Percentiles rank a stretch among this genome's conserved stretches.
Evolutionary conservation across 352 stramenopile species (phyloP).

Genomic region (Phytophthora aleatoria): DNA sequence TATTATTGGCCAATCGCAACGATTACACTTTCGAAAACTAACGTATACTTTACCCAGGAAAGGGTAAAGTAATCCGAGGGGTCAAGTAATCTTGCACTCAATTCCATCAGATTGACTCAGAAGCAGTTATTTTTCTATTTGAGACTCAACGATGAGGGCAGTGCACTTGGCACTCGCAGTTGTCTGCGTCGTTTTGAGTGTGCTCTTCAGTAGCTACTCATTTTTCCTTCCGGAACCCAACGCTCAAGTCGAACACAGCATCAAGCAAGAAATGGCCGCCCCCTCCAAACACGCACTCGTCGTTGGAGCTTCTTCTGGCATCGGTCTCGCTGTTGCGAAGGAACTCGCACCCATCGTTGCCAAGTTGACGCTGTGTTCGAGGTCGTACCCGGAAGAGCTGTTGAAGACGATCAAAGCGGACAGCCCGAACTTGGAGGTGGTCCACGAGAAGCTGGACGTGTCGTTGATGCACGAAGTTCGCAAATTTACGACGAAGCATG

Average conservation of each 20-base stretch:
- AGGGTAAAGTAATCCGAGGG: conserved; percentile 1
- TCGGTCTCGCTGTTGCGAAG: conserved; percentile 23
- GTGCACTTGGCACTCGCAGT: conserved; percentile 5
- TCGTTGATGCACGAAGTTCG: conserved; percentile 20
- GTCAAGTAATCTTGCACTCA: conserved; percentile 12
- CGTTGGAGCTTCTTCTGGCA: conserved; percentile 30
- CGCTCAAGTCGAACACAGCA: conserved; percentile 18
- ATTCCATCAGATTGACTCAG: conserved; percentile 1
- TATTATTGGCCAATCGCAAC: neutral
- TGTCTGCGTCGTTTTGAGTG: conserved; percentile 6
- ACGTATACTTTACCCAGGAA: neutral
- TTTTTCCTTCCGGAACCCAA: conserved; percentile 2
- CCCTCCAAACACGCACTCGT: conserved; percentile 30
- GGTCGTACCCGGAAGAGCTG: conserved; percentile 10
- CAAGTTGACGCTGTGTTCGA: conserved; percentile 27
- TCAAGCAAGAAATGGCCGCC: conserved; percentile 24
- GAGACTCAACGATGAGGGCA: conserved; percentile 6
- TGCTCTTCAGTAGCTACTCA: conserved; percentile 10
- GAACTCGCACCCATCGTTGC: conserved; percentile 25
- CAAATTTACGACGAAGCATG: conserved; percentile 19
- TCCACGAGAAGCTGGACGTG: conserved; percentile 22
- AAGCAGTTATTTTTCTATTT: conserved; percentile 13
- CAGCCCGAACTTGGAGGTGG: conserved; percentile 22
- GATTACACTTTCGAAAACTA: neutral
- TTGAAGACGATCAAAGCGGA: conserved; percentile 14